Evolutionary conservation across 2,329 filamentous ascomycete genomes (phyloP), one percentile per base, ranked within the genome.

Genomic region (Sporothrix globosa): DNA sequence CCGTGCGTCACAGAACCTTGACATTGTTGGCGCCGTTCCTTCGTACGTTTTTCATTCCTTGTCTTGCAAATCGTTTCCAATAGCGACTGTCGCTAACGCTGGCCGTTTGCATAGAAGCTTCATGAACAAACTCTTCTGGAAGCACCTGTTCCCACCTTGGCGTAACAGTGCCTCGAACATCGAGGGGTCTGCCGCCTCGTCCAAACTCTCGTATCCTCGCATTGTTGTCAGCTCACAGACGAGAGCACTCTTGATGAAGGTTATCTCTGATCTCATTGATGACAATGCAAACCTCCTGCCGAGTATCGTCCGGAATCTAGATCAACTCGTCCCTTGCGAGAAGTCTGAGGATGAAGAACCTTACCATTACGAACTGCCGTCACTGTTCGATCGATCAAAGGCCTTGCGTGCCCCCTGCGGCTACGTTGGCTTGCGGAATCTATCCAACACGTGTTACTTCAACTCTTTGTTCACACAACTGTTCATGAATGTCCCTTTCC

Each of bases 361-460:
- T 7, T 90, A 91, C 74, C 82, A 83, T 17, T 90, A 90, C 73
- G 87, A 92, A 0, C 81, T 91, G 3, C 81, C 81, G 4, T 86
- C 83, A 76, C 79, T 83, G 61, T 90, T 92, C 72, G 91, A 95
- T 67, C 85, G 90, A 46, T 80, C 80, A 52, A 89, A 87, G 75
- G 86, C 88, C 19, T 86, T 96, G n/a, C 88, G 93, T 73, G 89
- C 92, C 1, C 81, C 87, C 1, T 91, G 91, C 73, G 93, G 93
- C 24, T 97, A 97, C 77, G 88, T 91, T n/a, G 96, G 96, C 1
- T 81, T 99, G n/a, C 87, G 87, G 70, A 99, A 99, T 76, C 85
- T 97, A 19, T 96, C 93, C 11, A 97, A 97, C 77, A 98, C 96
- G 0, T 99, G 96, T 80, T 99, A 99, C 78, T 86, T 98, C 77